Evolutionary conservation across 2,329 filamentous ascomycete genomes (phyloP).

Genomic region (Microcyclospora pomicola): DNA sequence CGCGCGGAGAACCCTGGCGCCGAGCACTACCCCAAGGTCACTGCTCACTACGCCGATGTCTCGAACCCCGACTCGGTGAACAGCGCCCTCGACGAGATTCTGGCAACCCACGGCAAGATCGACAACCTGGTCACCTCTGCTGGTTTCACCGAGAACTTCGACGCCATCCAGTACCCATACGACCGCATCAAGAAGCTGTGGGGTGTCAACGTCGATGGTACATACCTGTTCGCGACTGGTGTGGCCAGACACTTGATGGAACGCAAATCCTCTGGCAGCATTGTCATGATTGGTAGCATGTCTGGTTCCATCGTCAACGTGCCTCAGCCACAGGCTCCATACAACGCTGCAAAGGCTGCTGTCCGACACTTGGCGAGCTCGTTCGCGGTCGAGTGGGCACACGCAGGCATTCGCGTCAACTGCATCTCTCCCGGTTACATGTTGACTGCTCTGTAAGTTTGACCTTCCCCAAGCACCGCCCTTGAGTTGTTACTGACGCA

Average conservation of each 20-base stretch:
- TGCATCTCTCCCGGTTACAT: conserved; percentile 94
- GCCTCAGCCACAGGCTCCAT: conserved; percentile 82
- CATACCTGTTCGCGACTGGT: conserved; percentile 72
- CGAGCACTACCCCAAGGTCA: conserved; percentile 63
- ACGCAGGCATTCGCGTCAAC: conserved; percentile 79
- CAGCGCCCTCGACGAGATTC: conserved; percentile 54
- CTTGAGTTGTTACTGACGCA: conserved; percentile 4
- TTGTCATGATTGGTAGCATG: conserved; percentile 96
- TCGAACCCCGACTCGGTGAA: conserved; percentile 67
- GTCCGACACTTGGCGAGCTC: conserved; percentile 78
- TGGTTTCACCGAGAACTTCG: conserved; percentile 91
- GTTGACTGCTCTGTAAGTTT: conserved; percentile 73
- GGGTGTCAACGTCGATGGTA: conserved; percentile 87
- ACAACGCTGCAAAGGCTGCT: conserved; percentile 87
- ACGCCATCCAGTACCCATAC: conserved; percentile 78
- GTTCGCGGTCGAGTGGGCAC: conserved; percentile 87
- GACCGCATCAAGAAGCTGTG: conserved; percentile 88
- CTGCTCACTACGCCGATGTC: conserved; percentile 82
- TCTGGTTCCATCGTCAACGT: conserved; percentile 87
- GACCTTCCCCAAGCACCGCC: background rate
- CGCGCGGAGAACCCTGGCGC: conserved; percentile 64
- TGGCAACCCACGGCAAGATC: conserved; percentile 61
- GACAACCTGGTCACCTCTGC: conserved; percentile 92
- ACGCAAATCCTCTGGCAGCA: conserved; percentile 63
- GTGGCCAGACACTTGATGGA: conserved; percentile 83